Conservation (phyloP, 768 basidiomycete genomes). For the Leccinum variicolor region DNA sequence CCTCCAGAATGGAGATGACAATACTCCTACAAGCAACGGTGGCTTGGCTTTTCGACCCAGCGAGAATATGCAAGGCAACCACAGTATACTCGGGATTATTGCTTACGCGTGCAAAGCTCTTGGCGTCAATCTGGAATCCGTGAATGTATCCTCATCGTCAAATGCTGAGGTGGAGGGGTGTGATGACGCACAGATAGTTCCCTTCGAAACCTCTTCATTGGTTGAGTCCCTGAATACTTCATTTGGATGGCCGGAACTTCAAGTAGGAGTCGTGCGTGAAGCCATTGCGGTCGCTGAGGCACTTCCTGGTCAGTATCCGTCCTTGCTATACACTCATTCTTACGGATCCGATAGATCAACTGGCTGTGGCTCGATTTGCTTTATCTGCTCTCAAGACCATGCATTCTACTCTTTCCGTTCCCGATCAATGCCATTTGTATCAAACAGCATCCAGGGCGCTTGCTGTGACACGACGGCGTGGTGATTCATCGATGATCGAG, state of each 20-base stretch:
- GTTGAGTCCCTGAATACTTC: conserved; percentile 41
- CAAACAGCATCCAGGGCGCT: conserved; percentile 71
- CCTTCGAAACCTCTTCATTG: conserved; percentile 39
- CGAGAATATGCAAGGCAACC: conserved; percentile 78
- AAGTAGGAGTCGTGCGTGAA: conserved; percentile 90
- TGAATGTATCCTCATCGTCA: conserved; percentile 43
- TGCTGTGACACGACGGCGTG: conserved; percentile 71
- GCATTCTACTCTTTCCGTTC: conserved; percentile 60
- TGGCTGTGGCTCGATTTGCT: conserved; percentile 83
- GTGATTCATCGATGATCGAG: conserved; percentile 63
- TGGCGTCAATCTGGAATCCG: conserved; percentile 77
- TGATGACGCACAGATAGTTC: conserved; percentile 4
- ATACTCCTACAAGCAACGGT: conserved; percentile 34
- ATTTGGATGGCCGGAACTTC: conserved; percentile 94
- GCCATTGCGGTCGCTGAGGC: conserved; percentile 90
- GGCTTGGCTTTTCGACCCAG: conserved; percentile 67
- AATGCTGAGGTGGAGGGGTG: conserved; percentile 19
- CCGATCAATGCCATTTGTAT: conserved; percentile 80
- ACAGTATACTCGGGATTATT: conserved; percentile 72
- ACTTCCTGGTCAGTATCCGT: conserved; percentile 65
- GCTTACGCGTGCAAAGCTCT: conserved; percentile 74
- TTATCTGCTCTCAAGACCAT: conserved; percentile 80
- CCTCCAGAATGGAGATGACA: conserved; percentile 29
- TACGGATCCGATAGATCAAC: conserved; percentile 56
- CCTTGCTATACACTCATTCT: not conserved